Percentiles rank a stretch among this genome's conserved stretches.
These are phyloP conservation scores for Scutellaria barbata DNA, from an alignment of 257 asterid genomes.

Conservation along the genomic window DNA sequence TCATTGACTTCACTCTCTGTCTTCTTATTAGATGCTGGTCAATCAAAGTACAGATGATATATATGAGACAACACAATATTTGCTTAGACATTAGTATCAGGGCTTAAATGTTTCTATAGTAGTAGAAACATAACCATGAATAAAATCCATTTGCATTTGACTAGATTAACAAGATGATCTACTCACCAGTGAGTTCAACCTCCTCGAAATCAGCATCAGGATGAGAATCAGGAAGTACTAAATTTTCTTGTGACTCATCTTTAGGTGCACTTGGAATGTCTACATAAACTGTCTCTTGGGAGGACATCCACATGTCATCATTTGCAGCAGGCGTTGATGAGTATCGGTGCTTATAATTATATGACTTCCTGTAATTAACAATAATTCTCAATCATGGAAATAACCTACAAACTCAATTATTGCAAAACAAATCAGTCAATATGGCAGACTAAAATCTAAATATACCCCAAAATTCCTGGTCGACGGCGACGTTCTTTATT, in stretches of 20 bases:
- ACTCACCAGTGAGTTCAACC: constrained; percentile 62
- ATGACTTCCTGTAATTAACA: constrained; percentile 57
- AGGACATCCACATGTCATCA: constrained; percentile 47
- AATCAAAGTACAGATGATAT: constrained; percentile 25
- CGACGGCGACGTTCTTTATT: constrained; percentile 54
- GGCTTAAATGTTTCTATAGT: background rate
- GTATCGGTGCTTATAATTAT: constrained; percentile 56
- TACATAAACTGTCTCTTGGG: constrained; percentile 50
- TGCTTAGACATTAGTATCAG: constrained; percentile 21
- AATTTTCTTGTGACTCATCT: constrained; percentile 41
- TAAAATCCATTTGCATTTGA: constrained; percentile 26
- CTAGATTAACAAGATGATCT: constrained; percentile 25
- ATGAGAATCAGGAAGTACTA: constrained; percentile 38
- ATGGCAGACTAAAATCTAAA: constrained; percentile 16
- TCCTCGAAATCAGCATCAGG: constrained; percentile 43
- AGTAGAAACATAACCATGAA: constrained; percentile 18
- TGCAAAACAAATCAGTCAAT: constrained; percentile 32
- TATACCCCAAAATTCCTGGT: constrained; percentile 79
- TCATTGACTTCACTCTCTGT: constrained; percentile 40
- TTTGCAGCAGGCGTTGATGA: constrained; percentile 46
- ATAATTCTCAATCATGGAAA: constrained; percentile 22
- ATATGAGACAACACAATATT: constrained; percentile 27
- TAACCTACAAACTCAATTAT: constrained; percentile 7
- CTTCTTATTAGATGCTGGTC: constrained; percentile 50
- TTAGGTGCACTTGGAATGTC: constrained; percentile 42